Conservation (phyloP, 1,284 basidiomycete species). For the Moniliophthora roreri region DNA sequence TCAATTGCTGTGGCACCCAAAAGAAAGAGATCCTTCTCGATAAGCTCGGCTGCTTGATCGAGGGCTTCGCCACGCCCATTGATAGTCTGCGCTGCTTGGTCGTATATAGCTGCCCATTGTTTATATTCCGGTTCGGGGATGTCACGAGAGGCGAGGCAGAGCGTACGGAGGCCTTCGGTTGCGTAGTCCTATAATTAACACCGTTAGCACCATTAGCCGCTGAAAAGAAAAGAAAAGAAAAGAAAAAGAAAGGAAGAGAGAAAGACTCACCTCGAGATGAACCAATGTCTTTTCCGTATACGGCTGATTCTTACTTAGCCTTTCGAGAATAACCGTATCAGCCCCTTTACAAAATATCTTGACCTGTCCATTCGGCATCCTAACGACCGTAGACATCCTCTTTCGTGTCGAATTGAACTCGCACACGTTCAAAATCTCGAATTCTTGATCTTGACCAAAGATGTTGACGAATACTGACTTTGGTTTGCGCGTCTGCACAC, state of each 20-base stretch:
- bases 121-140: slow-evolving; percentile 89
- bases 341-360: slow-evolving; percentile 98
- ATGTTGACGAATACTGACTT: slow-evolving; percentile 91
- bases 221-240: too few species aligned
- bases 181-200: slow-evolving; percentile 87
- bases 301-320: slow-evolving; percentile 79
- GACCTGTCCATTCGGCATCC: slow-evolving; percentile 87
- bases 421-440: slow-evolving; percentile 93
- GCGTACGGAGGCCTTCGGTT: slow-evolving; percentile 93
- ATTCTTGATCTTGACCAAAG: slow-evolving; percentile 75
- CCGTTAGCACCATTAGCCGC: too few species aligned
- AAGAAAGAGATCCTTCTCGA: slow-evolving; percentile 91
- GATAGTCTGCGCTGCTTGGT: slow-evolving; percentile 90
- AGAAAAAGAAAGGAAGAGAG: slow-evolving; percentile 2
- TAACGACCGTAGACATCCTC: slow-evolving; percentile 95
- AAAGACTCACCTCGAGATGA: slow-evolving; percentile 79
- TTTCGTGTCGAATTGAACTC: slow-evolving; percentile 99
- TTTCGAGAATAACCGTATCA: slow-evolving; percentile 94
- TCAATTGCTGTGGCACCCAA: slow-evolving; percentile 98
- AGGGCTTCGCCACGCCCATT: slow-evolving; percentile 92
- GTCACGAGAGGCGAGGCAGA: slow-evolving; percentile 95
- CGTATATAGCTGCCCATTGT: slow-evolving; percentile 87
- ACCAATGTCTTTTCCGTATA: slow-evolving; percentile 86
- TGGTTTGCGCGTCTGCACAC: slow-evolving; percentile 86
- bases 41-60: slow-evolving; percentile 92